Evolutionary conservation across 108 stramenopile species (phyloP), one percentile per base, ranked within the genome.

Genomic region (Skeletonema costatum): DNA sequence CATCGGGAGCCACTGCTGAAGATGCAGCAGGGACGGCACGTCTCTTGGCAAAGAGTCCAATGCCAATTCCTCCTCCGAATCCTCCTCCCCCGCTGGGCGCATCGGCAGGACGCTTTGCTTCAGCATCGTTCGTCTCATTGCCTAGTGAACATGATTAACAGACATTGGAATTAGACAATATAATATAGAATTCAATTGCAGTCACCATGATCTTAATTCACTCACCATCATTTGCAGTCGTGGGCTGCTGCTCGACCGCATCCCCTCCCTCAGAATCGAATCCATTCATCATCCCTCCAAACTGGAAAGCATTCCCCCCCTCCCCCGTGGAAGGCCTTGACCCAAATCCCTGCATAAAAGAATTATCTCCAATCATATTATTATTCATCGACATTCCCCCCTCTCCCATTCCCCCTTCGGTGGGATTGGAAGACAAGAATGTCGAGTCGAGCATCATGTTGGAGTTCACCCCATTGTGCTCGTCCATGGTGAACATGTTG

Each of bases 21-120:
- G 60, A 35, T 2, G 71, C 30, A 13, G 42, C 21, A 2, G 5
- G 44, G 29, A 32, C 11, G 29, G 42, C 29, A 44, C 71, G 71
- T 31, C 44, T 46, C 42, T 72, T 72, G 29, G 61, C 60, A 46
- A 72, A 72, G 29, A 72, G 19, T 30, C 71, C 71, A 63, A 72
- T 72, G 41, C 71, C 71, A 46, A 53, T 41, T 41, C 70, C 60
- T n/a, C 67, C 25, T 16, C 48, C 67, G 29, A 30, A 51, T 25
- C 25, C 25, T 41, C 44, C 46, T 39, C 14, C 25, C 0, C 31
- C 42, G 25, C 3, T 32, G 16, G 41, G 61, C 13, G 71, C 59
- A 13, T 61, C 56, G 29, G 42, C 60, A 63, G 60, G 16, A 35
- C 38, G 53, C 61, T 72, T 41, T n/a, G 71, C 29, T n/a, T 60